Percentiles rank a stretch among this genome's conserved stretches.
These are phyloP conservation scores for Shiraia sp. DNA, from an alignment of 2,329 filamentous ascomycete genomes.

Conservation along the genomic window DNA sequence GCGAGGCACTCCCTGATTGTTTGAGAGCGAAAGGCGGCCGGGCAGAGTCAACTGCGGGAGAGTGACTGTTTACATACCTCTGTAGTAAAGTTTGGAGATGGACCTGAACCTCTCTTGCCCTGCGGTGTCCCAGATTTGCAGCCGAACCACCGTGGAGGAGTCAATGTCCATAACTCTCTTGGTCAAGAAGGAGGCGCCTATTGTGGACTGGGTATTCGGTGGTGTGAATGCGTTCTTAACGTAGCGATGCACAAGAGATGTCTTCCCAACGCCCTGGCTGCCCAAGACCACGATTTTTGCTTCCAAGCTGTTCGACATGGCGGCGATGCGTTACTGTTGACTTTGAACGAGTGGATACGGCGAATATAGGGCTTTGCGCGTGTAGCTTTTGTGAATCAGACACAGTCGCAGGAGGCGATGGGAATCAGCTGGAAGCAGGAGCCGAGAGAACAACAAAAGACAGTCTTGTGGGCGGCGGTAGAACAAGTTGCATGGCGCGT, in stretches of 20 bases:
- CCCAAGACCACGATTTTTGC: conserved; percentile 82
- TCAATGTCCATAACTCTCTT: conserved; percentile 74
- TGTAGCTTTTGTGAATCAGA: conserved; percentile 9
- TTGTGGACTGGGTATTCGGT: conserved; percentile 52
- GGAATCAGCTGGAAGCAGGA: conserved; percentile 14
- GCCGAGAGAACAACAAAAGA: conserved; percentile 18
- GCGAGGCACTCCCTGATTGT: too few relatives aligned
- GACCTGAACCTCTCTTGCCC: conserved; percentile 94
- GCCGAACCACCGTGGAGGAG: conserved; percentile 81
- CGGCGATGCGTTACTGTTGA: neutral
- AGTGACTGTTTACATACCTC: conserved; percentile 47
- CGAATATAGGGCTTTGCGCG: too few relatives aligned
- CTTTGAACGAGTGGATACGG: too few relatives aligned
- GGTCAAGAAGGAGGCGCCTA: conserved; percentile 62
- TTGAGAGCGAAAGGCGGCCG: too few relatives aligned
- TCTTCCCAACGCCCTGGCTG: conserved; percentile 79
- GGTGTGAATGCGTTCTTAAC: conserved; percentile 73
- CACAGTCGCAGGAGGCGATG: neutral
- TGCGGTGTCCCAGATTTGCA: conserved; percentile 96
- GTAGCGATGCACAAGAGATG: conserved; percentile 75
- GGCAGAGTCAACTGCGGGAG: neutral
- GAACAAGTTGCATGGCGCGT: conserved; percentile 38
- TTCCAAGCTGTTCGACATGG: conserved; percentile 63
- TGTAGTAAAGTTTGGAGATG: conserved; percentile 94
- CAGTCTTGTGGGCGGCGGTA: conserved; percentile 20